Evolutionary conservation across 805 yeast species (phyloP).

Genomic region (Pachysolen tannophilus): DNA sequence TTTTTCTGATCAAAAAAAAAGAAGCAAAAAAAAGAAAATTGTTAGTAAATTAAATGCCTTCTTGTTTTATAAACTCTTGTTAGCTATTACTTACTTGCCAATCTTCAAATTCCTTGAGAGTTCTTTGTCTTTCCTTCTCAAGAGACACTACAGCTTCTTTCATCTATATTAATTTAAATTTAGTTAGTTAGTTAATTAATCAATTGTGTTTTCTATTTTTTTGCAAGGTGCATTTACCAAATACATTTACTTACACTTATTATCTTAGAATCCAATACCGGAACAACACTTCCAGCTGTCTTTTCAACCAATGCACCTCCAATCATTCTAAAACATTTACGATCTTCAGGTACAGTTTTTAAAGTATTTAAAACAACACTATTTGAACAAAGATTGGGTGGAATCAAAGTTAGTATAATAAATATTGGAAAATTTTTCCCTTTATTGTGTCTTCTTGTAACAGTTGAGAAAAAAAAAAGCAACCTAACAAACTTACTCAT

Average conservation of each 20-base stretch:
- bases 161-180: constrained; percentile 22
- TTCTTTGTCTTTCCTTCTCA: constrained; percentile 28
- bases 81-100: constrained; percentile 31
- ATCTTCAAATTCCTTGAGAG: constrained; percentile 32
- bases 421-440: no score
- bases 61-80: neutral
- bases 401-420: no score
- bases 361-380: constrained; percentile 55
- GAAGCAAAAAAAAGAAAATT: no score
- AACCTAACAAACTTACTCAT: constrained; percentile 13
- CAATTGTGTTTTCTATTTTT: neutral
- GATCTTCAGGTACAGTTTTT: constrained; percentile 37
- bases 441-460: no score
- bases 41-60: no score
- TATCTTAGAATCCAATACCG: constrained; percentile 49
- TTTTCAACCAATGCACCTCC: constrained; percentile 89
- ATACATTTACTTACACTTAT: constrained; percentile 29
- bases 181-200: constrained; percentile 1
- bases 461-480: neutral
- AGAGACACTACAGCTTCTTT: constrained; percentile 29
- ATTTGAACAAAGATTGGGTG: constrained; percentile 7
- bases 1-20: constrained; percentile 18
- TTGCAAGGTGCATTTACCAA: neutral
- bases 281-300: constrained; percentile 67
- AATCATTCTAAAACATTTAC: constrained; percentile 87